phyloP scores from a whole-genome alignment of 75 land plant genomes.

The Ceratopteris richardii region DNA sequence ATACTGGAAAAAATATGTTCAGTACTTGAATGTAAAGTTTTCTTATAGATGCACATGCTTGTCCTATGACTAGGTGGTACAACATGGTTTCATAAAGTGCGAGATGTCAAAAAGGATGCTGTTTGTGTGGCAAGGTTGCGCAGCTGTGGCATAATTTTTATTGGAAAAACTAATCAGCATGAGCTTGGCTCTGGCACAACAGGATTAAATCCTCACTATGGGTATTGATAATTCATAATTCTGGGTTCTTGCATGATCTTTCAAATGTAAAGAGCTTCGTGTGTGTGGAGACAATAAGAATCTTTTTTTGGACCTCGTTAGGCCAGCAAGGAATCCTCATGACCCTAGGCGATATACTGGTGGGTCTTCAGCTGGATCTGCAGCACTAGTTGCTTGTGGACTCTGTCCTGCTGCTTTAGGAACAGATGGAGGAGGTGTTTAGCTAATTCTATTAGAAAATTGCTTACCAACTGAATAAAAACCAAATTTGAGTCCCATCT shows the following conservation, averaged over 20 bases:
- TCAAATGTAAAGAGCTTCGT: background rate
- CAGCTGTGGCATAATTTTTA: constrained; percentile 71
- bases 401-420: constrained; percentile 88
- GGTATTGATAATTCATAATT: constrained; percentile 32
- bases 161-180: constrained; percentile 96
- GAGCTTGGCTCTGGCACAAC: constrained; percentile 88
- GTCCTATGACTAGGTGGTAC: constrained; percentile 90
- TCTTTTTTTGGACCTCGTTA: constrained; percentile 13
- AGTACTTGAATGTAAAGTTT: too few relatives aligned
- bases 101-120: constrained; percentile 72
- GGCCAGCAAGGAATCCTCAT: constrained; percentile 88
- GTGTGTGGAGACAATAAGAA: background rate
- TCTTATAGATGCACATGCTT: too few relatives aligned
- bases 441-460: background rate
- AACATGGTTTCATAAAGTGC: constrained; percentile 67
- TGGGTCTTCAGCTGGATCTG: constrained; percentile 95
- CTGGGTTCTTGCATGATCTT: background rate
- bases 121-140: constrained; percentile 80
- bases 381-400: constrained; percentile 87
- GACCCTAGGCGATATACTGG: constrained; percentile 69
- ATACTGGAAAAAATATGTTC: too few relatives aligned
- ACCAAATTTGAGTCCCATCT: background rate
- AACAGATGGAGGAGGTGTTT: constrained; percentile 93
- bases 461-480: too few relatives aligned
- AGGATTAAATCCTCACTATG: constrained; percentile 86